A percentile compares a stretch with the other conserved stretches of the same genome.
These are phyloP conservation scores for Suhomyces kunorum DNA, from an alignment of 1,139 yeast genomes.

Conservation along the genomic window DNA sequence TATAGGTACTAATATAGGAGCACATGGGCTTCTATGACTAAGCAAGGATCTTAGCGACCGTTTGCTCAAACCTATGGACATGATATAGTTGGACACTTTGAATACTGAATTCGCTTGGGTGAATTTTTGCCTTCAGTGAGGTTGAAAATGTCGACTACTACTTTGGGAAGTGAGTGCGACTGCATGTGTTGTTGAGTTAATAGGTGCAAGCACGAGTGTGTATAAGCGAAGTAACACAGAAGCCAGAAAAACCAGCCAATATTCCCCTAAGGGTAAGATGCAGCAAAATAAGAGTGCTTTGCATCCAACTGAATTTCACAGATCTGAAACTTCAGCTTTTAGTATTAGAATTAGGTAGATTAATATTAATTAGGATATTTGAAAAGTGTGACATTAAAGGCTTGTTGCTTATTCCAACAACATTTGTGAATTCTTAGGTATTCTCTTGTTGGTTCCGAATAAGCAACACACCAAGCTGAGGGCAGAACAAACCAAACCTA, in stretches of 20 bases:
- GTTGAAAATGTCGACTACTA: conserved; percentile 17
- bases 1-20: conserved; percentile 2
- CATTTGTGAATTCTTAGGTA: conserved; percentile 21
- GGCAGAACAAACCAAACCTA: conserved; percentile 36
- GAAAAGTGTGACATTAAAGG: background rate
- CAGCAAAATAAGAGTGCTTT: too few relatives aligned
- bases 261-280: too few relatives aligned
- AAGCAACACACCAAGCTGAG: conserved; percentile 30
- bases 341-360: too few relatives aligned
- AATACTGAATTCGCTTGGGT: background rate
- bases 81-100: background rate
- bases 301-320: too few relatives aligned
- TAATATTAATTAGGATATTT: too few relatives aligned
- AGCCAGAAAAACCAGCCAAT: too few relatives aligned
- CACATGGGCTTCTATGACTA: conserved; percentile 2
- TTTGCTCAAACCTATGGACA: conserved; percentile 10
- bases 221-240: too few relatives aligned
- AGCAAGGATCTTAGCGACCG: conserved; percentile 12
- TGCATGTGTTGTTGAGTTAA: background rate
- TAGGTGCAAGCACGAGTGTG: too few relatives aligned
- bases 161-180: conserved; percentile 14
- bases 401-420: background rate
- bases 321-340: too few relatives aligned
- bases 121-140: conserved; percentile 20
- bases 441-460: conserved; percentile 21